phyloP scores from a whole-genome alignment of 208 protist genomes.

The Acanthamoeba healyi region DNA sequence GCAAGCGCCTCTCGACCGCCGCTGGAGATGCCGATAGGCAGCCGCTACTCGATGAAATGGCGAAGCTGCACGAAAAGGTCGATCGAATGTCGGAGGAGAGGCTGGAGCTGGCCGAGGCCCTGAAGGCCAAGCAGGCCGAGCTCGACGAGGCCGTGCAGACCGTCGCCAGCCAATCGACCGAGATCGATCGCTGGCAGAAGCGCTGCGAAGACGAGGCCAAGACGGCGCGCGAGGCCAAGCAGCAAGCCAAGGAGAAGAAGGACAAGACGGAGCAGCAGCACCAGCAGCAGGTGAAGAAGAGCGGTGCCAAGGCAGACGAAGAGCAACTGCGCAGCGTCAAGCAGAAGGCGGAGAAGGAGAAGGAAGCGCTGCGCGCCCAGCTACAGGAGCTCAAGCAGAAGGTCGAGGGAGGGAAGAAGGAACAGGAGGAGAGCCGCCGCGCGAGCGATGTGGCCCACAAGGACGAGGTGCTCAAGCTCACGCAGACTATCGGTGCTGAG shows the following conservation, averaged over 20 bases:
- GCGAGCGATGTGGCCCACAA: background rate
- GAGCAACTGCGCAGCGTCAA: constrained; percentile 4
- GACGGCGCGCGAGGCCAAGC: background rate
- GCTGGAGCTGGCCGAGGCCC: background rate
- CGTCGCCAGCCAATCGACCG: too few species aligned
- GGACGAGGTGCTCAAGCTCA: background rate
- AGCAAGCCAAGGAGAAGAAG: background rate
- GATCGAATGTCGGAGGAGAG: background rate
- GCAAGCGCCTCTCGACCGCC: background rate
- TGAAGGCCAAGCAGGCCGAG: background rate
- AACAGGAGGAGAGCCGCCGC: background rate
- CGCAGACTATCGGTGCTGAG: background rate
- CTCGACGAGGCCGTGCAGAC: background rate
- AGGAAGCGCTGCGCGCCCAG: background rate
- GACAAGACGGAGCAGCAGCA: background rate
- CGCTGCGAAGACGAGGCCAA: background rate
- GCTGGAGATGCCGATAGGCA: background rate
- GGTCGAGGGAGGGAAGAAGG: background rate
- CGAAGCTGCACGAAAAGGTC: background rate
- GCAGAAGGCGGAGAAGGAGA: background rate
- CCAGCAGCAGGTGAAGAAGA: background rate
- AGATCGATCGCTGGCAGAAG: background rate
- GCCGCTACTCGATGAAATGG: background rate
- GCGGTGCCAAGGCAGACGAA: background rate
- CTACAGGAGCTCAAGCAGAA: background rate